phyloP scores from a whole-genome alignment of 1,284 basidiomycete genomes.

The Porodaedalea pini region DNA sequence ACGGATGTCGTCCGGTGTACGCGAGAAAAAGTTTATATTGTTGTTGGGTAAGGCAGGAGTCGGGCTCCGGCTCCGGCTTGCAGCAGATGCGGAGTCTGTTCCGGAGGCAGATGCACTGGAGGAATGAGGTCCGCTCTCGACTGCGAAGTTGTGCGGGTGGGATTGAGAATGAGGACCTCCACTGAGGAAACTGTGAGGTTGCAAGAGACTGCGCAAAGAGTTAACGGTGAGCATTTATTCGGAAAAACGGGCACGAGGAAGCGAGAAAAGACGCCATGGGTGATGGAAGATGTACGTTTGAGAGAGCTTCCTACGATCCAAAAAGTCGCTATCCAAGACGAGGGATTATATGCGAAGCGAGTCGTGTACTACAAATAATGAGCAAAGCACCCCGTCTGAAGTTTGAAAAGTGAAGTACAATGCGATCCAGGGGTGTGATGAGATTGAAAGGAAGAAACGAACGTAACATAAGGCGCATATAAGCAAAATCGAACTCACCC shows the following conservation, averaged over 20 bases:
- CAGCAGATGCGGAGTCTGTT: neutral
- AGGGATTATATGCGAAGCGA: neutral
- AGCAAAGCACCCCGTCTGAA: too few species aligned
- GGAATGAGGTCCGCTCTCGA: neutral
- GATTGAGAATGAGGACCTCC: neutral
- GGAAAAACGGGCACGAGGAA: neutral
- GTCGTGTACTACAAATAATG: neutral
- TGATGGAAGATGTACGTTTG: neutral
- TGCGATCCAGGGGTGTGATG: neutral
- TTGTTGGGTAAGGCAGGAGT: neutral
- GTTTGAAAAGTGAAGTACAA: neutral
- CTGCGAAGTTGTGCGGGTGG: neutral
- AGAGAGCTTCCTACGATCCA: neutral
- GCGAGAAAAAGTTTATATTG: slow-evolving; percentile 15
- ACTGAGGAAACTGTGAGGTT: slow-evolving; percentile 1
- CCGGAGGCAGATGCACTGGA: neutral
- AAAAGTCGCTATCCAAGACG: neutral
- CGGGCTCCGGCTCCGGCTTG: neutral
- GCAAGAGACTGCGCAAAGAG: slow-evolving; percentile 5
- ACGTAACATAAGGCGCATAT: neutral
- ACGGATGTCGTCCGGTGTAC: slow-evolving; percentile 58
- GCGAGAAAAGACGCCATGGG: neutral
- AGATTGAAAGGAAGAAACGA: neutral
- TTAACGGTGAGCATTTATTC: neutral
- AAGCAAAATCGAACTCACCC: slow-evolving; percentile 14